phyloP scores from a whole-genome alignment of 164 flowering plant genomes.

The Liriodendron chinense region DNA sequence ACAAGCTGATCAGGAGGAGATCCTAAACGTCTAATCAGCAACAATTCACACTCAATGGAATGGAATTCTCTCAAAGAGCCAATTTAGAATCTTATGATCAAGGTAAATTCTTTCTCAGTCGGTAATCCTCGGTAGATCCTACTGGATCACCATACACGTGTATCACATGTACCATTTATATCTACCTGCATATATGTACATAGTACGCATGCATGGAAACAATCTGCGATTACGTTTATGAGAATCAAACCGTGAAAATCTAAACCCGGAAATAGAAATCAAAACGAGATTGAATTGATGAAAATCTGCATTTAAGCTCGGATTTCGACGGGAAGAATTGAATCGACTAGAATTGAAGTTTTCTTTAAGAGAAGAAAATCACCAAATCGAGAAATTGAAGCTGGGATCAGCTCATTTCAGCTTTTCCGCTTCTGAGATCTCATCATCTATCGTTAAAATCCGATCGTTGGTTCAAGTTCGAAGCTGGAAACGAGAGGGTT shows the following conservation, averaged over 20 bases:
- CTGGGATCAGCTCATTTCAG: background rate
- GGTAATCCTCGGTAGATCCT: too few species aligned
- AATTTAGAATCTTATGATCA: too few species aligned
- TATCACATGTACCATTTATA: too few species aligned
- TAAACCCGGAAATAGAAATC: background rate
- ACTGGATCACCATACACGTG: too few species aligned
- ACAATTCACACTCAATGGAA: too few species aligned
- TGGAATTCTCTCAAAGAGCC: too few species aligned
- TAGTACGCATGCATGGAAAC: too few species aligned
- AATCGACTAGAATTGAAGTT: background rate
- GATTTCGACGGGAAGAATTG: background rate
- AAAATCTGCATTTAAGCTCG: background rate
- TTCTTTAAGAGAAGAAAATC: background rate
- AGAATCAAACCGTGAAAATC: background rate
- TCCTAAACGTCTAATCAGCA: too few species aligned
- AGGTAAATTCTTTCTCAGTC: too few species aligned
- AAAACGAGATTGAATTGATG: background rate
- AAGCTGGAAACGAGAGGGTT: background rate
- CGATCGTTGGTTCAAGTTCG: slow-evolving; percentile 3
- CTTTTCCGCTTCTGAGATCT: background rate
- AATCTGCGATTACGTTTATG: background rate
- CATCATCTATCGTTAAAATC: slow-evolving; percentile 1
- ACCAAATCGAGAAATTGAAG: background rate
- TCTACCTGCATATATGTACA: too few species aligned
- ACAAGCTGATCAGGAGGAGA: too few species aligned